A percentile compares a stretch with the other conserved stretches of the same genome.
Conservation (phyloP, 169 alveolate genomes). For the Amoebophrya sp. region DNA sequence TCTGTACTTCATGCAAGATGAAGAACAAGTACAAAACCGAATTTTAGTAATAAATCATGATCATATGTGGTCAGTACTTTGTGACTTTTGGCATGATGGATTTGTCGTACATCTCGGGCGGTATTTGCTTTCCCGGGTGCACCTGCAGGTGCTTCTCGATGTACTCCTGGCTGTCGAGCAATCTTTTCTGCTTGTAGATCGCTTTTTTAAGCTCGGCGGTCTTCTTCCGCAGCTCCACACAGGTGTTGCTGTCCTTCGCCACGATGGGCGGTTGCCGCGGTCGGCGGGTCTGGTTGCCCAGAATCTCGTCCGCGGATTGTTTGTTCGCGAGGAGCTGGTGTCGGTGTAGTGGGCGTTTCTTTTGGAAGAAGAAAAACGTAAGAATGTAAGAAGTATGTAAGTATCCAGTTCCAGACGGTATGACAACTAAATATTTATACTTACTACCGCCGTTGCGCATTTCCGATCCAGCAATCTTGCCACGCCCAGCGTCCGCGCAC, state of each 20-base stretch:
- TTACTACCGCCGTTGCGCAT: not conserved
- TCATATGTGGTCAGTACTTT: too few species aligned
- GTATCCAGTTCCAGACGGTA: too few species aligned
- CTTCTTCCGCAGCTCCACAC: not conserved
- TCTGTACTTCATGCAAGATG: too few species aligned
- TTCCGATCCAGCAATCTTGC: not conserved
- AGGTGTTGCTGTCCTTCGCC: not conserved
- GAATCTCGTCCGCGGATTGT: not conserved
- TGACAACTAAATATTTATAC: too few species aligned
- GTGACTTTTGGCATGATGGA: not conserved
- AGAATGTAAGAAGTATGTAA: too few species aligned
- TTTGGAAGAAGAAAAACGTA: not conserved
- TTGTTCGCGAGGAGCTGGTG: not conserved
- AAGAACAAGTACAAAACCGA: too few species aligned
- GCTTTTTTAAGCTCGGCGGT: not conserved
- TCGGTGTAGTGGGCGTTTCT: not conserved
- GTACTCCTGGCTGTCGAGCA: not conserved
- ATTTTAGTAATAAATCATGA: too few species aligned
- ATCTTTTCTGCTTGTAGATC: not conserved
- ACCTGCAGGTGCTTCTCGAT: not conserved
- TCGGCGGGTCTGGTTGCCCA: not conserved
- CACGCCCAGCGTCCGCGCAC: not conserved
- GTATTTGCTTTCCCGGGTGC: not conserved
- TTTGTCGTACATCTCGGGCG: not conserved
- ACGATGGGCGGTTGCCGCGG: not conserved